phyloP scores from a whole-genome alignment of 2,329 filamentous ascomycete species.

The Chaetomium strumarium region DNA sequence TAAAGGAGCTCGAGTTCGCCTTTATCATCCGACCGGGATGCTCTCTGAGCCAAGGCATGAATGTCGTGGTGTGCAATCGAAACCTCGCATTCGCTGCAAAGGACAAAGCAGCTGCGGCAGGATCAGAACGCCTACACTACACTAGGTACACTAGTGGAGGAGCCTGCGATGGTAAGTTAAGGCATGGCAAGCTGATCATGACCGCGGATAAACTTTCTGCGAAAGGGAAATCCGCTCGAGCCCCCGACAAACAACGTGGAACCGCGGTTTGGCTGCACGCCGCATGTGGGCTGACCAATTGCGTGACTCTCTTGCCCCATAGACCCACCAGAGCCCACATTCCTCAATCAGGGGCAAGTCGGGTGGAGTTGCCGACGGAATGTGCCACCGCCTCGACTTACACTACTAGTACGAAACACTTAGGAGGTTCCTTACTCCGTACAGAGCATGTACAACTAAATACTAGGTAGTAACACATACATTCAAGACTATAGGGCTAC shows the following conservation, averaged over 20 bases:
- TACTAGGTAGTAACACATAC: too few species aligned
- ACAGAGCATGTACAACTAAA: too few species aligned
- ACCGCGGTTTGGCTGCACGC: conserved; percentile 2
- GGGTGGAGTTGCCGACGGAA: background rate
- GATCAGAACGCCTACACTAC: background rate
- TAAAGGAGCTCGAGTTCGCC: too few species aligned
- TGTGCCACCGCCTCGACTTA: conserved; percentile 4
- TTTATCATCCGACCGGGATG: too few species aligned
- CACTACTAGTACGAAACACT: too few species aligned
- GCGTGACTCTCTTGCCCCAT: conserved; percentile 5
- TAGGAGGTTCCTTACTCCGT: too few species aligned
- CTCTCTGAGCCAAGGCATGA: too few species aligned
- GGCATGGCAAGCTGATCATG: background rate
- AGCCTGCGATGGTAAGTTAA: background rate
- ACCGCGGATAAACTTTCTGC: background rate
- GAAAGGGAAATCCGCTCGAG: conserved; percentile 4
- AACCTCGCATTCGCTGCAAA: background rate
- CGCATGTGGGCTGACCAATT: conserved; percentile 17
- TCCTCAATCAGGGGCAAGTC: conserved; percentile 24
- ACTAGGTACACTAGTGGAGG: background rate
- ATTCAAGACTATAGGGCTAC: too few species aligned
- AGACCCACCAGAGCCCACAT: conserved; percentile 3
- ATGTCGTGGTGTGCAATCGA: background rate
- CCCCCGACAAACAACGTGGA: too few species aligned
- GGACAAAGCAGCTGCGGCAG: background rate